These are phyloP conservation scores for Albophoma yamanashiensis DNA, from an alignment of 2,329 filamentous ascomycete genomes.

Conservation along the genomic window DNA sequence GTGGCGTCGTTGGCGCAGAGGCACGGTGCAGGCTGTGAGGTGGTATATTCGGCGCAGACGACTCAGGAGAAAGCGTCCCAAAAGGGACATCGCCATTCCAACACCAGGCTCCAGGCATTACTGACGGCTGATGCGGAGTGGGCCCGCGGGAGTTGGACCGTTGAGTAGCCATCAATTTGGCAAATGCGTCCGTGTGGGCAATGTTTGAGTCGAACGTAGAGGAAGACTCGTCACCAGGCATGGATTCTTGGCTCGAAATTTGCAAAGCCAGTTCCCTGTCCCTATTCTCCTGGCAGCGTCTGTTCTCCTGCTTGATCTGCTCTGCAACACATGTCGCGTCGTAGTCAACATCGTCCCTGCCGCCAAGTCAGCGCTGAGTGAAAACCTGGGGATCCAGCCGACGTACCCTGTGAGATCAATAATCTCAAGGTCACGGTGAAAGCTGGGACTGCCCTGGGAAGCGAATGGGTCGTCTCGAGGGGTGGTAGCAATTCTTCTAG, in stretches of 20 bases:
- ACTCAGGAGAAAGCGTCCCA: neutral
- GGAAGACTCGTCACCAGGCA: neutral
- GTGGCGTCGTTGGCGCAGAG: neutral
- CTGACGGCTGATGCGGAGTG: neutral
- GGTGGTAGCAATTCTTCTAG: conserved; percentile 19
- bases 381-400: neutral
- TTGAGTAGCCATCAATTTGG: conserved; percentile 6
- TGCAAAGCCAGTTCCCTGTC: conserved; percentile 18
- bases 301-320: conserved; percentile 23
- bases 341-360: conserved; percentile 22
- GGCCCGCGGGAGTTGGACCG: conserved; percentile 3
- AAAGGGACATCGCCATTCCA: conserved; percentile 7
- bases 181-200: conserved; percentile 3
- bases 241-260: conserved; percentile 13
- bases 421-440: conserved; percentile 13
- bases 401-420: conserved; percentile 33
- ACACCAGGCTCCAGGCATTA: neutral
- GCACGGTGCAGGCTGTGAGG: neutral
- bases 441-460: neutral
- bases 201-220: neutral
- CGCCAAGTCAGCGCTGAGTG: conserved; percentile 7
- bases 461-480: neutral
- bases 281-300: conserved; percentile 14
- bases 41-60: neutral
- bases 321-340: conserved; percentile 16